Percentiles rank a stretch among this genome's conserved stretches.
Conservation (phyloP, 305 asterid genomes). For the Fraxinus albicans region DNA sequence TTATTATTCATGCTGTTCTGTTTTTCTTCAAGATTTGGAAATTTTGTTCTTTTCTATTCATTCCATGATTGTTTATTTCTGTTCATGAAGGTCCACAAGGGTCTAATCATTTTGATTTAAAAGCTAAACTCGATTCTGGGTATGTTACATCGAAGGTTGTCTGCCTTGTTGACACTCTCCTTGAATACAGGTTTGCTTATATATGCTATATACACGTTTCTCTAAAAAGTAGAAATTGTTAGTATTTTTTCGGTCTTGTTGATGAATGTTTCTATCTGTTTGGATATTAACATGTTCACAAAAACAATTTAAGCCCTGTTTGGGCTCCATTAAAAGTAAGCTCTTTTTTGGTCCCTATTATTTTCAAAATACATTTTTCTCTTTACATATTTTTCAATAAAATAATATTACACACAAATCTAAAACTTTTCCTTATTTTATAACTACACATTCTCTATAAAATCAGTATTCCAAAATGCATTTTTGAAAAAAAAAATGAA, state of each 20-base stretch:
- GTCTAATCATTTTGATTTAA: conserved; percentile 31
- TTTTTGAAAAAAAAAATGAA: too few species aligned
- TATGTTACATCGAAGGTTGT: conserved; percentile 59
- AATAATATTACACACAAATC: too few species aligned
- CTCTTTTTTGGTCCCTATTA: too few species aligned
- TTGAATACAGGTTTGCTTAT: conserved; percentile 65
- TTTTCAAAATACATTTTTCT: too few species aligned
- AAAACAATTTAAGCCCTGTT: background rate
- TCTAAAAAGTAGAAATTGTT: background rate
- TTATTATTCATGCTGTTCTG: background rate
- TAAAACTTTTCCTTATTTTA: too few species aligned
- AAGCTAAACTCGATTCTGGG: conserved; percentile 42
- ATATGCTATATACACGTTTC: background rate
- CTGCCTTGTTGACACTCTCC: conserved; percentile 66
- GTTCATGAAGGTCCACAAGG: conserved; percentile 36
- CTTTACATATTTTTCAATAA: too few species aligned
- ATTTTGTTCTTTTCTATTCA: conserved; percentile 18
- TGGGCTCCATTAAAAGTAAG: too few species aligned
- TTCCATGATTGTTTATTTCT: background rate
- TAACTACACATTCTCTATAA: too few species aligned
- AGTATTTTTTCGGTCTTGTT: background rate
- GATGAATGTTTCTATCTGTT: background rate
- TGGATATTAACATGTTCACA: background rate
- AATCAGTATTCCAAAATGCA: too few species aligned
- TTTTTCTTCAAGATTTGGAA: background rate